Conservation (phyloP, 495 filamentous ascomycete genomes). For the Xylaria scruposa region DNA sequence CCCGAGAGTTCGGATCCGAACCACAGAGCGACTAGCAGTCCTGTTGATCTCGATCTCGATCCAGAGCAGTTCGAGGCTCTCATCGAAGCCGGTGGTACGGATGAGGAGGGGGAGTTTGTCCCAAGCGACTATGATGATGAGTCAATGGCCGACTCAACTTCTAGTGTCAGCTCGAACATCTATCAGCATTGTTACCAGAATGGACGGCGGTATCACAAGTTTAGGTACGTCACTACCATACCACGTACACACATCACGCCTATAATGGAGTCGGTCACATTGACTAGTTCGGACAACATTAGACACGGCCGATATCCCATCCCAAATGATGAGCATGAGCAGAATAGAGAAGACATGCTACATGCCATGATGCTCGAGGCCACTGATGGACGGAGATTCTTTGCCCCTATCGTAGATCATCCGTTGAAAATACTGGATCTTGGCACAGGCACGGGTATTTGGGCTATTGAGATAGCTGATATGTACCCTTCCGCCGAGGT, state of each 20-base stretch:
- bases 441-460: constrained; percentile 66
- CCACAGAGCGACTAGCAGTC: neutral
- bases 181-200: constrained; percentile 59
- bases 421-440: constrained; percentile 65
- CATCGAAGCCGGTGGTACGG: constrained; percentile 33
- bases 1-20: neutral
- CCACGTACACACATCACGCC: neutral
- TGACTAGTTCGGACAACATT: neutral
- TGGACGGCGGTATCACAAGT: constrained; percentile 65
- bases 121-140: constrained; percentile 43
- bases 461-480: constrained; percentile 63
- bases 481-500: constrained; percentile 58
- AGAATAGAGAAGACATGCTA: constrained; percentile 53
- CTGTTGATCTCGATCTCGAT: neutral
- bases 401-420: constrained; percentile 56
- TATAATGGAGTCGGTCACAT: neutral
- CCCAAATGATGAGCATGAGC: constrained; percentile 39
- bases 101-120: constrained; percentile 38
- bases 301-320: constrained; percentile 35
- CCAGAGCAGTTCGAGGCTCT: neutral
- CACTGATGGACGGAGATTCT: constrained; percentile 53
- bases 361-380: constrained; percentile 62
- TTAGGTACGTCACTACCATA: constrained; percentile 52
- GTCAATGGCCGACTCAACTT: constrained; percentile 35
- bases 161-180: constrained; percentile 53